A percentile compares a stretch with the other conserved stretches of the same genome.
Evolutionary conservation across 345 rosid genomes (phyloP).

Genomic region (Citrus mangshanensis): DNA sequence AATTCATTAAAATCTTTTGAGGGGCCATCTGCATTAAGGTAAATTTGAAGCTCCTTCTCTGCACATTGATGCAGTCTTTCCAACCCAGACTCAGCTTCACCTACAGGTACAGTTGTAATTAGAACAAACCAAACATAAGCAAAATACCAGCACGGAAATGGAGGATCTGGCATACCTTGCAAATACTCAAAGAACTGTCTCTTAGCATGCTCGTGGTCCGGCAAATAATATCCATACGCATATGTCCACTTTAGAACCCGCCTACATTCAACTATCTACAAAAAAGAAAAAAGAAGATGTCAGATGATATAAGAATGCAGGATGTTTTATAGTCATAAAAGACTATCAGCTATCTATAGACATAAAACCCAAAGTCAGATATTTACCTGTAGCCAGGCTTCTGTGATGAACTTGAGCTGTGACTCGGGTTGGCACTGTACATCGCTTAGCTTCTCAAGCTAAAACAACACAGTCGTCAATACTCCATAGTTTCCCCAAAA

Average conservation of each 20-base stretch:
- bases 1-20: constrained; percentile 75
- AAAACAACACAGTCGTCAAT: constrained; percentile 17
- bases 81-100: constrained; percentile 87
- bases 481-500: constrained; percentile 10
- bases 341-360: not conserved
- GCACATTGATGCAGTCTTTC: constrained; percentile 91
- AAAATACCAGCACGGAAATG: not conserved
- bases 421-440: constrained; percentile 80
- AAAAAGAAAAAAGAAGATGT: constrained; percentile 4
- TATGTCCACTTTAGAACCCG: constrained; percentile 90
- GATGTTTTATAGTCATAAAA: not conserved
- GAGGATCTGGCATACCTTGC: constrained; percentile 49
- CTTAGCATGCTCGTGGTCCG: constrained; percentile 70
- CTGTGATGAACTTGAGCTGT: constrained; percentile 79
- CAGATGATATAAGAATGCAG: constrained; percentile 5
- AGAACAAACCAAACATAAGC: constrained; percentile 7
- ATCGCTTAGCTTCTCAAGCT: constrained; percentile 87
- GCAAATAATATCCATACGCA: constrained; percentile 82
- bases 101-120: constrained; percentile 29
- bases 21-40: constrained; percentile 55
- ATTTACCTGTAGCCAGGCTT: constrained; percentile 87
- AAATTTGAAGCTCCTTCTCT: constrained; percentile 71
- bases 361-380: not conserved
- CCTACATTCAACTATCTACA: constrained; percentile 78
- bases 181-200: constrained; percentile 78